Percentiles rank a stretch among this genome's conserved stretches.
These are phyloP conservation scores for Penicillium egyptiacum DNA, from an alignment of 495 filamentous ascomycete species.

Conservation along the genomic window DNA sequence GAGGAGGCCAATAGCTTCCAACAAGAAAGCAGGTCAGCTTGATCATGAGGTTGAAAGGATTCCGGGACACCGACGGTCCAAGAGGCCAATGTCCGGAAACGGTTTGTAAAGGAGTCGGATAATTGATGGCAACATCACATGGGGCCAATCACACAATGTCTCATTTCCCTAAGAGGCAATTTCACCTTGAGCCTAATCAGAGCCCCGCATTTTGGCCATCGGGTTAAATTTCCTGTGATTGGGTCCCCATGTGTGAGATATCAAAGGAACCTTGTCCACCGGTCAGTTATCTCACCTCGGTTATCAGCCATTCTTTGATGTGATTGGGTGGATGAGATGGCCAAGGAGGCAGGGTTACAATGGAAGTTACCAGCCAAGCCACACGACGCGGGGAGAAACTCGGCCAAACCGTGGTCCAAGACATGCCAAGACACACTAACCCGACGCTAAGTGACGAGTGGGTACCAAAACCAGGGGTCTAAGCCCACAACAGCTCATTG, in stretches of 20 bases:
- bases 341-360: constrained; percentile 10
- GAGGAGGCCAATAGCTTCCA: background rate
- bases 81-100: background rate
- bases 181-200: constrained; percentile 8
- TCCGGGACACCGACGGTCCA: constrained; percentile 8
- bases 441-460: background rate
- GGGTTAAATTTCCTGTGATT: background rate
- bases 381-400: constrained; percentile 9
- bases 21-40: background rate
- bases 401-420: background rate
- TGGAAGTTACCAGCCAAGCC: constrained; percentile 10
- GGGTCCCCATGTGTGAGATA: background rate
- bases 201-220: background rate
- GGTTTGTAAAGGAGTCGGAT: background rate
- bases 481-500: background rate
- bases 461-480: background rate
- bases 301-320: background rate
- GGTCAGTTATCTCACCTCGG: constrained; percentile 11
- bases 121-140: constrained; percentile 2
- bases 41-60: background rate
- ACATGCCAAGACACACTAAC: background rate
- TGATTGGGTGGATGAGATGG: background rate
- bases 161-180: background rate
- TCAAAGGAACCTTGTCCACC: no score
- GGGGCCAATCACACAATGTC: background rate